Evolutionary conservation across 2,329 filamentous ascomycete genomes (phyloP), one percentile per base, ranked within the genome.

Genomic region (Cladosporium velox): DNA sequence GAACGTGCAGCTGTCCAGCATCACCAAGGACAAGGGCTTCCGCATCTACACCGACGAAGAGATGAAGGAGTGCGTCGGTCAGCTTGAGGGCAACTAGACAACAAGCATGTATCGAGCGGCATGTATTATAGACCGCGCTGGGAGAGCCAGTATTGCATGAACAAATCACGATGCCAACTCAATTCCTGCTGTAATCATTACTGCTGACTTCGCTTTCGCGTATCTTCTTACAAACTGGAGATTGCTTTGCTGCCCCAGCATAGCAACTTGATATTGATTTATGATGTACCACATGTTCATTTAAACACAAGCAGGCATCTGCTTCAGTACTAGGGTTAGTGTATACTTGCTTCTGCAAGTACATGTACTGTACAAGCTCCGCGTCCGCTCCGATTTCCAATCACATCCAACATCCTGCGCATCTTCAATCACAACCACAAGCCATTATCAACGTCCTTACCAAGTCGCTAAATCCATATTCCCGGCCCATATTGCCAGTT

Each of bases 21-120:
- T 99, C 66, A 99, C 95, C 69, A 96, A 93, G 85, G 94, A 97
- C 72, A 94, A 91, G 82, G 95, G 95, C 65, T 99, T 99, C 86
- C 90, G 92, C 83, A 97, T 99, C 88, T 99, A 99, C 85, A 91
- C 90, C 66, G 95, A 99, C 75, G 92, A 94, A 76, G 94, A 98
- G 84, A 99, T 99, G 95, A 91, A 91, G 67, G 86, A 88, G 55
- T 93, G 97, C 68, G 95, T 99, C 68, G 90, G 91, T 78, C 88
- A 93, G 78, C 87, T 96, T 68, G 82, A 82, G 52, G 80, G 80
- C 61, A 84, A 84, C 73, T 84, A 70, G 64, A 64, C n/a, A 47
- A 64, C n/a, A 47, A 52, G 55, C 7, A 24, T 52, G 30, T 26
- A 21, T 21, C 7, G 35, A 54, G 51, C 57, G 38, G 57, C 57